phyloP scores from a whole-genome alignment of 768 basidiomycete genomes.

The Mycena pura region DNA sequence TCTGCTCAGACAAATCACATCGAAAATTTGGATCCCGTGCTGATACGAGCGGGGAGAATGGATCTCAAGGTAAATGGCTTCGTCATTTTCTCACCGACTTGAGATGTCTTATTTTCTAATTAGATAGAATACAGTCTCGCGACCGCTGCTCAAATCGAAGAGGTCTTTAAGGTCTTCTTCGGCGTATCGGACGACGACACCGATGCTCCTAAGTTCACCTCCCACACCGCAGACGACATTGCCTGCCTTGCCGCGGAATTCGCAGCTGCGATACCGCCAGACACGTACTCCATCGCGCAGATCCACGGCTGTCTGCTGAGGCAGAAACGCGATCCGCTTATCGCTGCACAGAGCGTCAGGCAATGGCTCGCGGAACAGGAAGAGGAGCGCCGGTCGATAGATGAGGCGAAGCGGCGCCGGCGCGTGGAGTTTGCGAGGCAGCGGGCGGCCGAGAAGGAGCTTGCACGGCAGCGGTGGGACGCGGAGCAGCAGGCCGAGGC shows the following conservation, averaged over 20 bases:
- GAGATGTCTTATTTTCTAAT: background rate
- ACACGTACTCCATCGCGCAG: slow-evolving; percentile 41
- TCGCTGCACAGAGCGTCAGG: slow-evolving; percentile 1
- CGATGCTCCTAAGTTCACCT: background rate
- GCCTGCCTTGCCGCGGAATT: background rate
- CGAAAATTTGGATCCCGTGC: slow-evolving; percentile 15
- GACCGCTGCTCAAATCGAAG: slow-evolving; percentile 5
- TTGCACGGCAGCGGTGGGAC: too few relatives aligned
- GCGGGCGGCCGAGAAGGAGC: too few relatives aligned
- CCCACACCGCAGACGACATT: background rate
- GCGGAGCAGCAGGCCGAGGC: too few relatives aligned
- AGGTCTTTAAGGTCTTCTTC: slow-evolving; percentile 14
- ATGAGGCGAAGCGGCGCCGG: slow-evolving; percentile 1
- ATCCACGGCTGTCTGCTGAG: slow-evolving; percentile 45
- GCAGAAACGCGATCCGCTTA: slow-evolving; percentile 11
- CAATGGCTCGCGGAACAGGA: slow-evolving; percentile 37
- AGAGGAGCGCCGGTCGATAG: background rate
- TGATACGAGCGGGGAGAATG: slow-evolving; percentile 24
- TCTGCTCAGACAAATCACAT: slow-evolving; percentile 22
- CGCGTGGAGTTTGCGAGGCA: background rate
- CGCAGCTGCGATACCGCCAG: slow-evolving; percentile 31
- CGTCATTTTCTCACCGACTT: background rate
- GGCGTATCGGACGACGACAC: background rate
- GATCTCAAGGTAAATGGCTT: slow-evolving; percentile 12
- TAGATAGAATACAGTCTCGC: slow-evolving; percentile 24